A percentile compares a stretch with the other conserved stretches of the same genome.
These are phyloP conservation scores for Abrus pulchellus DNA, from an alignment of 306 rosid species.

Conservation along the genomic window DNA sequence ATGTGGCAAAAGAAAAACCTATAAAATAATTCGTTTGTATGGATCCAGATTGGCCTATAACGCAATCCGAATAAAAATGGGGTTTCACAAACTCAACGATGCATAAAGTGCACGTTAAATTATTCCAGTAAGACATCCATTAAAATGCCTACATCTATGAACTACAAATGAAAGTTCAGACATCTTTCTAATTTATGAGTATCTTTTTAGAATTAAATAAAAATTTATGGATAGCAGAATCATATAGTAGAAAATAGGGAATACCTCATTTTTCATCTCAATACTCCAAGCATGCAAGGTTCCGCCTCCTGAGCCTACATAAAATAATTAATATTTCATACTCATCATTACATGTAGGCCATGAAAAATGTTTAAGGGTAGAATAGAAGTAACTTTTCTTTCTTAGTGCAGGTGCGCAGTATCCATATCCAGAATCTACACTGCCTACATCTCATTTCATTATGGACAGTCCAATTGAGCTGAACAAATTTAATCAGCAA, in stretches of 20 bases:
- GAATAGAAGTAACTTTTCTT: background rate
- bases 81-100: background rate
- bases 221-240: conserved; percentile 15
- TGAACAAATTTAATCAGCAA: conserved; percentile 15
- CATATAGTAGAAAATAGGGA: conserved; percentile 36
- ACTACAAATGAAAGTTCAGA: background rate
- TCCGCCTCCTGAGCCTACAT: conserved; percentile 88
- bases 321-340: background rate
- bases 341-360: background rate
- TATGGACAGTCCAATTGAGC: background rate
- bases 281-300: conserved; percentile 96
- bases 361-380: background rate
- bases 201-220: conserved; percentile 2
- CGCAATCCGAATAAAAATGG: background rate
- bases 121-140: conserved; percentile 17
- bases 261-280: conserved; percentile 77
- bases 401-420: conserved; percentile 9
- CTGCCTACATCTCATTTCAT: background rate
- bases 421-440: background rate
- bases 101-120: conserved; percentile 17
- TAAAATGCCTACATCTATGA: background rate
- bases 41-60: background rate
- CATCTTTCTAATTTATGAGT: background rate
- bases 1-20: background rate
- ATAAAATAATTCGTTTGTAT: conserved; percentile 3